Evolutionary conservation across 441 rosid genomes (phyloP), one percentile per base, ranked within the genome.

Genomic region (Brassica balearica): DNA sequence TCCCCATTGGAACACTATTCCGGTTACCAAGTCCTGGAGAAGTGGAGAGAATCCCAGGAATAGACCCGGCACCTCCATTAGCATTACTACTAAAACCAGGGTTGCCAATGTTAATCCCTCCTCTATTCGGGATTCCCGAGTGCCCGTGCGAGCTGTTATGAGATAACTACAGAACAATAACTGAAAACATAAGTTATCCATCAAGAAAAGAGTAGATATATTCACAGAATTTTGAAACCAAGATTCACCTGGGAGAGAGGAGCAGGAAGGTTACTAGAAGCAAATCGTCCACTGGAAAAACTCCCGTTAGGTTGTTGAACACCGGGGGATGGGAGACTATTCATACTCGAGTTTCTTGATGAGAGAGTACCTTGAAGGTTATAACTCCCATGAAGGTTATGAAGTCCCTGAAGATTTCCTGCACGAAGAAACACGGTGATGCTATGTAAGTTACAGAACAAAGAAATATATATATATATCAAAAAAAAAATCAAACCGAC

Each of bases 11-110:
- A 78, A 92, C 92, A 75, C 89, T 85, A 92, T 81, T 92, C 77
- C 92, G 85, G 77, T 87, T 94, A 81, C 92, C 94, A 73, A 94
- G 86, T 27, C 94, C 88, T 1, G 88, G 91, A 81, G 96, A 96
- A 8, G 95, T 85, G 77, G 99, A 92, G 72, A 96, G 96, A 85
- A 94, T 89, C 65, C 99, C 98, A 84, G 98, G 97, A 83, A 94
- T 88, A 75, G 97, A 91, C 82, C 94, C 94, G 10, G 95, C 97
- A 84, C 87, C 89, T 76, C 98, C 95, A 88, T 90, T 91, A 56
- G 96, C 82, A 82, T 85, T 94, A 81, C 88, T 89, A 86, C 87
- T 88, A 86, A 84, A 94, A 70, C 92, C 97, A 60, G 94, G 96
- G 82, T 90, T 94, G 77, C 97, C 99, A 72, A 91, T 97, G 87